Percentiles rank a stretch among this genome's conserved stretches.
Conservation (phyloP, 1,284 basidiomycete species). For the Xanthoconium separans region DNA sequence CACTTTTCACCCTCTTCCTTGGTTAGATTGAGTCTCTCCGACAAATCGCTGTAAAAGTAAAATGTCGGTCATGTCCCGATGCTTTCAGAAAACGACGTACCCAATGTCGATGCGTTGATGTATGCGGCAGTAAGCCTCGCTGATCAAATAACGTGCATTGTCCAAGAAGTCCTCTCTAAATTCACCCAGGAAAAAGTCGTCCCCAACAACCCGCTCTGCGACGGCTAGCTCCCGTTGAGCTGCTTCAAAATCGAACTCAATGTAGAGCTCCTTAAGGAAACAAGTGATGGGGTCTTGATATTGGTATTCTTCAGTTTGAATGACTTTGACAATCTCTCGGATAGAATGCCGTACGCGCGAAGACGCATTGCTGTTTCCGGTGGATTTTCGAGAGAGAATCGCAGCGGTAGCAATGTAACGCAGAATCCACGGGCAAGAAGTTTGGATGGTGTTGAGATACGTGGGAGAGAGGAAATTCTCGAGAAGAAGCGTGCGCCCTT, state of each 20-base stretch:
- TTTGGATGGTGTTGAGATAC: conserved; percentile 98
- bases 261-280: conserved; percentile 92
- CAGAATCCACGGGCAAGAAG: conserved; percentile 91
- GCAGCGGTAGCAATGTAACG: conserved; percentile 94
- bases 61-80: not conserved
- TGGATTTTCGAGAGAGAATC: conserved; percentile 83
- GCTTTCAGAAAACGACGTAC: conserved; percentile 44
- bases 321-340: conserved; percentile 85
- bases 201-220: conserved; percentile 81
- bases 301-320: conserved; percentile 93
- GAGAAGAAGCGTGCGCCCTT: conserved; percentile 90
- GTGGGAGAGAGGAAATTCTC: conserved; percentile 95
- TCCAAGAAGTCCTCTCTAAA: conserved; percentile 94
- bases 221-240: conserved; percentile 82
- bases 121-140: conserved; percentile 96
- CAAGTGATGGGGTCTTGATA: conserved; percentile 92
- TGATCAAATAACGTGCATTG: conserved; percentile 93
- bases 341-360: conserved; percentile 81
- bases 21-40: conserved; percentile 88
- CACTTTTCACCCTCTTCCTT: conserved; percentile 97
- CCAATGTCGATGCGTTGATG: conserved; percentile 96
- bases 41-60: conserved; percentile 67
- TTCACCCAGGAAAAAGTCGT: conserved; percentile 93
- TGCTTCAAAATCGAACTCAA: conserved; percentile 89
- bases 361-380: conserved; percentile 52